phyloP scores from a whole-genome alignment of 345 rosid species.

The Eucalyptus pauciflora region DNA sequence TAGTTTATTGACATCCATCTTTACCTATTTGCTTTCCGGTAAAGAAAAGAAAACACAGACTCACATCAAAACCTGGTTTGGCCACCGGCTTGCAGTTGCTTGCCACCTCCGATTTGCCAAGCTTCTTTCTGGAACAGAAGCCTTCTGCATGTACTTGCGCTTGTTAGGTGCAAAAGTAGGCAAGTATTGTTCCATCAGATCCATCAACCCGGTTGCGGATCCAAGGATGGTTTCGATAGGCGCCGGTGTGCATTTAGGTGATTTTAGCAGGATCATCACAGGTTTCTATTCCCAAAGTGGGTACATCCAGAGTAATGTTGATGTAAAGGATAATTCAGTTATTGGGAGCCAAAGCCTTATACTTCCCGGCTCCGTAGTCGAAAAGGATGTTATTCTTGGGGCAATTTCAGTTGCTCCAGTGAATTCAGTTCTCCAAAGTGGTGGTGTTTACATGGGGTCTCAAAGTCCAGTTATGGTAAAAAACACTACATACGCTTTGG shows the following conservation, averaged over 20 bases:
- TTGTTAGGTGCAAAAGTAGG: slow-evolving; percentile 44
- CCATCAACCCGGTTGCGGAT: slow-evolving; percentile 45
- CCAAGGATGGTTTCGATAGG: slow-evolving; percentile 33
- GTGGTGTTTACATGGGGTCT: slow-evolving; percentile 57
- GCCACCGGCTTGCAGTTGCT: slow-evolving; percentile 36
- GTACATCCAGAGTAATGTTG: slow-evolving; percentile 13
- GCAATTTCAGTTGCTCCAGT: slow-evolving; percentile 55
- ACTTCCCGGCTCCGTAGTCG: slow-evolving; percentile 39
- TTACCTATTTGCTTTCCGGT: slow-evolving; percentile 14
- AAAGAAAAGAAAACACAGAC: slow-evolving; percentile 14
- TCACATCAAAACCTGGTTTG: slow-evolving; percentile 23
- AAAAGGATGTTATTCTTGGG: slow-evolving; percentile 47
- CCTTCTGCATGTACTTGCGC: slow-evolving; percentile 46
- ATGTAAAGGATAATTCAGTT: slow-evolving; percentile 44
- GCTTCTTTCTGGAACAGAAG: slow-evolving; percentile 57
- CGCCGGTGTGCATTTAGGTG: slow-evolving; percentile 56
- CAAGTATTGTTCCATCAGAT: slow-evolving; percentile 46
- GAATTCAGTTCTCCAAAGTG: slow-evolving; percentile 33
- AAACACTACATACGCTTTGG: slow-evolving; percentile 49
- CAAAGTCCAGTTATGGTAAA: slow-evolving; percentile 46
- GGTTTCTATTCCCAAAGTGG: slow-evolving; percentile 25
- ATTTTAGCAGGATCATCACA: slow-evolving; percentile 14
- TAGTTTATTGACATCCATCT: slow-evolving; percentile 27
- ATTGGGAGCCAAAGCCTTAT: slow-evolving; percentile 55
- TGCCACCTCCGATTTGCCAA: slow-evolving; percentile 58